Evolutionary conservation across 257 asterid species (phyloP).

Genomic region (Striga asiatica): DNA sequence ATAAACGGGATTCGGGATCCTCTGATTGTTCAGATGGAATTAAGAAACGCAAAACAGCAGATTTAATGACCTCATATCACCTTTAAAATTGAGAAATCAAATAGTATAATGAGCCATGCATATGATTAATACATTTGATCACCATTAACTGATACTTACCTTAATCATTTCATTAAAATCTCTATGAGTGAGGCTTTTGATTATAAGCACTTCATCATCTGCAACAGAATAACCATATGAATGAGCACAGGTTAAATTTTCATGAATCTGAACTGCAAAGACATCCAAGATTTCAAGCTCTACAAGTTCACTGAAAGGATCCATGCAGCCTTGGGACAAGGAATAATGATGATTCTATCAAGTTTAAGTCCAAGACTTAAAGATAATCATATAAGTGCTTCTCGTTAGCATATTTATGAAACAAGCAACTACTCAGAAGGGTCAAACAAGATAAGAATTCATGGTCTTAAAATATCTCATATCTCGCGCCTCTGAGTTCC

Average conservation of each 20-base stretch:
- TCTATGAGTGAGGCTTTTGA: conserved; percentile 86
- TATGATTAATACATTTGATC: neutral
- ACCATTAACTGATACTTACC: conserved; percentile 29
- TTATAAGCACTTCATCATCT: conserved; percentile 85
- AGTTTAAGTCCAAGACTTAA: neutral
- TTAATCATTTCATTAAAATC: conserved; percentile 82
- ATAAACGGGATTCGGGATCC: conserved; percentile 84
- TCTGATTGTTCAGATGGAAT: conserved; percentile 32
- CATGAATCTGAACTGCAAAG: neutral
- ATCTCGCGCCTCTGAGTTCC: neutral
- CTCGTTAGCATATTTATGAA: conserved; percentile 3
- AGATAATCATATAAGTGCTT: neutral
- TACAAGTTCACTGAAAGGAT: neutral
- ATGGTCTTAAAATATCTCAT: neutral
- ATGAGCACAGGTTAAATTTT: neutral
- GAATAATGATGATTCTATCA: neutral
- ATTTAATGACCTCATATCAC: neutral
- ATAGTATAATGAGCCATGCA: conserved; percentile 5
- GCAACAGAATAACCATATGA: conserved; percentile 21
- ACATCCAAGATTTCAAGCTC: neutral
- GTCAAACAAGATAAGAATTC: conserved; percentile 13
- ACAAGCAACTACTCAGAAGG: neutral
- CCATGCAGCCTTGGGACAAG: neutral
- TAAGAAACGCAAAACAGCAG: conserved; percentile 6
- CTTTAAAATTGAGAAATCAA: conserved; percentile 3